These are phyloP conservation scores for Pestalotiopsis fici DNA, from an alignment of 2,329 filamentous ascomycete species.

Conservation along the genomic window DNA sequence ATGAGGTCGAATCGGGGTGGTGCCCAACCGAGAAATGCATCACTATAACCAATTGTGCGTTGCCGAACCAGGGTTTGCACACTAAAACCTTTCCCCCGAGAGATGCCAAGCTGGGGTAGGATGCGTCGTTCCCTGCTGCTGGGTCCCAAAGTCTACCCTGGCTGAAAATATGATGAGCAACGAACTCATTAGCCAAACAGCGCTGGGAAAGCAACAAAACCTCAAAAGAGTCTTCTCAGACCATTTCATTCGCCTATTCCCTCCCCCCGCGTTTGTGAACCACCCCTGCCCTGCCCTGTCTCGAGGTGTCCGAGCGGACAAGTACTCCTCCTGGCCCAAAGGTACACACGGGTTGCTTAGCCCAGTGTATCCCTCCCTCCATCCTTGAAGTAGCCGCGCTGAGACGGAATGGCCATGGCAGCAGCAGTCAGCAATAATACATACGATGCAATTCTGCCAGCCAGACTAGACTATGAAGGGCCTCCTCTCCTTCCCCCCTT, in stretches of 20 bases:
- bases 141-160: not conserved
- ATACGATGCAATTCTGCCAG: not conserved
- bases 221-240: not conserved
- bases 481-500: not conserved
- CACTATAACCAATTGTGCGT: not conserved
- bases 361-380: not conserved
- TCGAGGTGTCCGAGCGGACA: not conserved
- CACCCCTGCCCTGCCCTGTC: not conserved
- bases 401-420: not conserved
- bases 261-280: not conserved
- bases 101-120: conserved; percentile 4
- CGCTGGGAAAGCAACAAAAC: not conserved
- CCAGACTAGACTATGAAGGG: not conserved
- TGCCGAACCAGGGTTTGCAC: not conserved
- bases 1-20: not conserved
- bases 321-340: conserved; percentile 2
- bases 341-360: not conserved
- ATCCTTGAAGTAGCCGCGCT: not conserved
- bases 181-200: not conserved
- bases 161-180: not conserved
- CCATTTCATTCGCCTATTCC: not conserved
- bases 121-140: not conserved
- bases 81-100: not conserved
- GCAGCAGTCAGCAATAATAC: not conserved
- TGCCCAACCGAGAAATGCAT: not conserved